Base-by-base conservation (phyloP, 2,329 filamentous ascomycete species). In the Tolypocladium paradoxum region DNA sequence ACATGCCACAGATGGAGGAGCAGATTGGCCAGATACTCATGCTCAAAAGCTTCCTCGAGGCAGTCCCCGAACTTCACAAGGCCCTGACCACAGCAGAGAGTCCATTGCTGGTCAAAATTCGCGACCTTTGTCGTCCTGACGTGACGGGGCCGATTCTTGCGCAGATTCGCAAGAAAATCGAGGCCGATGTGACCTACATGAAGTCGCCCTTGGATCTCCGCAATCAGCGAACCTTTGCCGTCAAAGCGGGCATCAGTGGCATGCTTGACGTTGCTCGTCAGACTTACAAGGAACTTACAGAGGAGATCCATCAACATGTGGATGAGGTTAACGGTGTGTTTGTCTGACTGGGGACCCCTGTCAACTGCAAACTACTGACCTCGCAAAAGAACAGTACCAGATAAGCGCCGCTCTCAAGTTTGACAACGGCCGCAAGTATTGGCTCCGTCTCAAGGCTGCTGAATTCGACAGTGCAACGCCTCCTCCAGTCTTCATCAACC, bases 161-260 rank as follows among this genome's bases (percentile, higher is more conserved):
- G 2, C 69, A 87, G 2, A 90, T 99, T 50, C 72, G 79, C 46
- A 71, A 75, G 16, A 81, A 81, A 0, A 84, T 99, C 59, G 93
- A 97, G 57, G 79, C 87, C 9, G 88, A 96, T 64, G 88, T 90
- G 0, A 80, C 77, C 0, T 95, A 87, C 60, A 86, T 88, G 54
- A 88, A 79, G 48, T 82, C 85, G 24, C 86, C 93, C 0, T 76
- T 97, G 5, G 92, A 96, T 56, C 75, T 96, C 53, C 81, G 91
- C 16, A 95, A 96, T 56, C 92, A 97, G 65, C 78, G 92, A 57
- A 88, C 87, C 0, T 96, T 95, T 70, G 92, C 92, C 24, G 85
- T 97, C 34, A 93, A 87, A 72, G 82, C 89, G 47, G 88, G 89
- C 0, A 83, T 93, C 43, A 90, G 89, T 60, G 88, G 88, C 2